Percentiles rank a stretch among this genome's conserved stretches.
Conservation (phyloP, 169 alveolate genomes). For the Ichthyophthirius multifiliis region DNA sequence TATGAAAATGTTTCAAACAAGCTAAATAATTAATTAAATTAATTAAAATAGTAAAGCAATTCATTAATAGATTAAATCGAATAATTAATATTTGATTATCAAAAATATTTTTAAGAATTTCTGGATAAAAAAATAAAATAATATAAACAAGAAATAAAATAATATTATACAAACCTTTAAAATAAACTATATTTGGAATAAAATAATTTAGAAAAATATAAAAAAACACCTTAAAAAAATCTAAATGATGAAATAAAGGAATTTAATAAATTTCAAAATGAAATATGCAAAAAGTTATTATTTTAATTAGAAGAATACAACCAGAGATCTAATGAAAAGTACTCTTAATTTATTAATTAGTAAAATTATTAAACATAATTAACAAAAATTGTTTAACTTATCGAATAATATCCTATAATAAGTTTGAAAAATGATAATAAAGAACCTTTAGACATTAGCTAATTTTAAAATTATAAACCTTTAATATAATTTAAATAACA, state of each 20-base stretch:
- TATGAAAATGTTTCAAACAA: background rate
- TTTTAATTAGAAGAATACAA: background rate
- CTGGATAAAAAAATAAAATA: background rate
- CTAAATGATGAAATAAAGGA: background rate
- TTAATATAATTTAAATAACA: background rate
- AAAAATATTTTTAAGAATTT: background rate
- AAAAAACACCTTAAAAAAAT: background rate
- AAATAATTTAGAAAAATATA: background rate
- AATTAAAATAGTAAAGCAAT: background rate
- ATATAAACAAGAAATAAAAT: background rate
- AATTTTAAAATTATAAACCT: background rate
- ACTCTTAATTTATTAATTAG: background rate
- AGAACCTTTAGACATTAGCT: background rate
- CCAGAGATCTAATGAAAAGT: background rate
- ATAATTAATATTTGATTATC: background rate
- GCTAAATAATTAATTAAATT: background rate
- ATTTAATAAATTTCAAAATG: background rate
- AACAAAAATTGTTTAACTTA: background rate
- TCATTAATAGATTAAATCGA: background rate
- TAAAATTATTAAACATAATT: background rate
- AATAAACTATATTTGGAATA: background rate
- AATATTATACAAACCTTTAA: background rate
- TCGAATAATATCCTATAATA: background rate
- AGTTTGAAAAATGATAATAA: background rate
- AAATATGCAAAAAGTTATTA: background rate